phyloP scores from a whole-genome alignment of 345 rosid genomes.

The Clarkia xantiana region DNA sequence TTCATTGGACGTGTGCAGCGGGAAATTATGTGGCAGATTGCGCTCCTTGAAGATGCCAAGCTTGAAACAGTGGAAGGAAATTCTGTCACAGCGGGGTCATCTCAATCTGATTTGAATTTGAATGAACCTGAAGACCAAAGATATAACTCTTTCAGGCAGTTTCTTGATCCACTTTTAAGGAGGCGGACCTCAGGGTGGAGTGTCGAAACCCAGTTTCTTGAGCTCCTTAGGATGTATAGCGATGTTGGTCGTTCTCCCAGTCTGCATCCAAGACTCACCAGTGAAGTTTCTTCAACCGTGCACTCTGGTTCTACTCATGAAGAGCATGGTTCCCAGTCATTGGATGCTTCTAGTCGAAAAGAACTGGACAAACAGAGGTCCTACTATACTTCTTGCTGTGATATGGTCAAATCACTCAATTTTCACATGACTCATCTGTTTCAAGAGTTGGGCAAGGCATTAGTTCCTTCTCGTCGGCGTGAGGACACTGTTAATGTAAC shows the following conservation, averaged over 20 bases:
- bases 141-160: constrained; percentile 75
- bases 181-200: constrained; percentile 84
- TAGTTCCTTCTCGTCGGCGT: constrained; percentile 86
- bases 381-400: constrained; percentile 79
- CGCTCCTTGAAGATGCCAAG: constrained; percentile 66
- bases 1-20: constrained; percentile 75
- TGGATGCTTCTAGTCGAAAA: constrained; percentile 33
- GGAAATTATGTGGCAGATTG: constrained; percentile 82
- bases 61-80: constrained; percentile 37
- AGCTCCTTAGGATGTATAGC: constrained; percentile 74
- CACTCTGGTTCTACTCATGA: constrained; percentile 27
- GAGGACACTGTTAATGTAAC: constrained; percentile 76
- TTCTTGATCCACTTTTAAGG: constrained; percentile 81
- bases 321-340: constrained; percentile 28
- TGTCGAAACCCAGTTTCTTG: constrained; percentile 82
- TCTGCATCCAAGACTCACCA: constrained; percentile 17
- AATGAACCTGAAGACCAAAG: constrained; percentile 61
- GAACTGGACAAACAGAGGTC: constrained; percentile 67
- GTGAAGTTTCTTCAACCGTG: constrained; percentile 33
- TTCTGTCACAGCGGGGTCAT: constrained; percentile 30
- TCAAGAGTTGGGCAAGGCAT: constrained; percentile 94
- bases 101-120: constrained; percentile 34
- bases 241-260: constrained; percentile 78
- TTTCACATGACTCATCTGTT: constrained; percentile 83
- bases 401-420: constrained; percentile 71